Evolutionary conservation across 495 filamentous ascomycete genomes (phyloP), one percentile per base, ranked within the genome.

Genomic region (Penicillium alfredii): DNA sequence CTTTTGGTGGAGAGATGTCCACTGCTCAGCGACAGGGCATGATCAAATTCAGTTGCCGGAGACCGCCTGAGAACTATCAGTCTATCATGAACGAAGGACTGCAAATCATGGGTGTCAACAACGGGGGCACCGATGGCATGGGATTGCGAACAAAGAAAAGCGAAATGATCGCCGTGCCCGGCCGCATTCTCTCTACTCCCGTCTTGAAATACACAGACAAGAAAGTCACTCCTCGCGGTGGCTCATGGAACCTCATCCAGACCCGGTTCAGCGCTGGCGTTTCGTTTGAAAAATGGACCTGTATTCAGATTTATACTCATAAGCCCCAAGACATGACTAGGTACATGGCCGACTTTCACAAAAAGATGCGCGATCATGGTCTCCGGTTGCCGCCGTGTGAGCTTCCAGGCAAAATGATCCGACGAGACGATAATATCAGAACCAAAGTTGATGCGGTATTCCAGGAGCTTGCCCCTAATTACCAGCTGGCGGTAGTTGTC

Each of bases 1-100:
- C 67, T 5, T 56, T 76, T 31, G 66, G 67, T 42, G 54, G 64
- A 3, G 73, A 76, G 44, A 59, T 82, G 19, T 42, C 36, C 8
- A 47, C 58, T 0, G 43, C 54, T 0, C 80, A 84, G 45, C 78
- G 76, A 0, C 56, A 65, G 1, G 29, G 54, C 0, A 88, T 88
- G 76, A 74, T 84, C 23, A 49, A 46, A 2, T 81, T 86, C 49
- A 78, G 84, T 4, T 81, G 76, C 34, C 71, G 83, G 4, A 49
- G 55, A 1, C 81, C 85, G 0, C 64, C 60, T 1, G 56, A 64
- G 16, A 90, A 89, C 44, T 81, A 76, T 0, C 35, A 60, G 4
- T 81, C 78, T 0, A 80, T 92, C 43, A 61, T 66, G 0, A 59
- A 49, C 0, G 54, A 70, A 6, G 84, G 76, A 4, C 61, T 64